A percentile compares a stretch with the other conserved stretches of the same genome.
Conservation (phyloP, 2,329 filamentous ascomycete genomes). For the Paracorniculantispora psalliotae region DNA sequence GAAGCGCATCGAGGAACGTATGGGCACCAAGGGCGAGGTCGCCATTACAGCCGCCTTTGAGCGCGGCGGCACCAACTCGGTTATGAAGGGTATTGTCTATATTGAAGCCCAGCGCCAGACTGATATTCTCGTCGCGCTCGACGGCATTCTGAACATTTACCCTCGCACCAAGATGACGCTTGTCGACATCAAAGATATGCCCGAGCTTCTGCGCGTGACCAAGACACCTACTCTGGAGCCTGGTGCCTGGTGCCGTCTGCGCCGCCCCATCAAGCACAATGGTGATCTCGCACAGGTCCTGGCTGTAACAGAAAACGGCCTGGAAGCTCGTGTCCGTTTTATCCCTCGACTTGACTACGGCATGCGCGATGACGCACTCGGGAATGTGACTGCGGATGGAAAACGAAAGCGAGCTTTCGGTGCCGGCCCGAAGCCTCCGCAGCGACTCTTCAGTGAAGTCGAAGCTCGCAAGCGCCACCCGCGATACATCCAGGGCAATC, state of each 20-base stretch:
- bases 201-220: conserved; percentile 83
- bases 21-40: conserved; percentile 72
- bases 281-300: conserved; percentile 89
- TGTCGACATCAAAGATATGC: conserved; percentile 95
- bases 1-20: conserved; percentile 79
- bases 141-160: conserved; percentile 85
- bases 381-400: conserved; percentile 44
- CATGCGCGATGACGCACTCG: conserved; percentile 66
- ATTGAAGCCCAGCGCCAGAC: conserved; percentile 85
- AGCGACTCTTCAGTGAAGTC: conserved; percentile 84
- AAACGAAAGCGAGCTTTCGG: conserved; percentile 74
- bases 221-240: conserved; percentile 82
- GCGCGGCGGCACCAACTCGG: conserved; percentile 67
- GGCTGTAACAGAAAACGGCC: conserved; percentile 86
- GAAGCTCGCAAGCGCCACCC: conserved; percentile 88
- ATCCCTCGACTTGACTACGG: conserved; percentile 93
- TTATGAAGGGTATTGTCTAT: conserved; percentile 93
- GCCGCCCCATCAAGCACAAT: conserved; percentile 72
- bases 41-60: conserved; percentile 90
- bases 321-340: conserved; percentile 80
- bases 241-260: conserved; percentile 88
- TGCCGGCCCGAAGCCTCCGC: conserved; percentile 68
- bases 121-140: conserved; percentile 76
- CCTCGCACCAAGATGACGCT: conserved; percentile 80
- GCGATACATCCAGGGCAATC: conserved; percentile 57